Base-by-base conservation (phyloP, 2,329 filamentous ascomycete genomes). In the Claviceps sp. region DNA sequence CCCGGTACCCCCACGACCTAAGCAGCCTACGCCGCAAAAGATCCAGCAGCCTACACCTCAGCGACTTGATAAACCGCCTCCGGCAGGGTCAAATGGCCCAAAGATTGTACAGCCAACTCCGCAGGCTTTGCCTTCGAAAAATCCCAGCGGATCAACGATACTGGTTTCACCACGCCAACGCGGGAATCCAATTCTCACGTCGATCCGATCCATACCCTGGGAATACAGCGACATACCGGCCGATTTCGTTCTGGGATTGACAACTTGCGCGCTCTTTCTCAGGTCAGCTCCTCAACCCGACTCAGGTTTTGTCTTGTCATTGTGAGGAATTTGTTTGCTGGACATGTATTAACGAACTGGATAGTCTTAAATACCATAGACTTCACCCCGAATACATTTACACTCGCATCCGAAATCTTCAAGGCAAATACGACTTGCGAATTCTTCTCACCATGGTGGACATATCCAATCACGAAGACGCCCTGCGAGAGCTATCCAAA, bases 381-480 rank as follows among this genome's bases (percentile, higher is more conserved):
- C 77, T 98, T 50, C 93, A 98, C 64, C 93, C 93, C 1, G 93
- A 98, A 69, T 98, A 98, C 72, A 88, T 98, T 61, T 97, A 97
- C 72, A 89, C 85, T 24, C 85, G 93, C 53, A 94, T 98, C 59
- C 84, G 86, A 50, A 81, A 83, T 48, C 74, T 98, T 4, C 86
- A 86, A 50, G 87, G 86, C 49, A 88, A 86, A 69, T 97, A 94
- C 71, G 85, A 83, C 58, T 77, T 98, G 20, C 86, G 93, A 47
- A 77, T 98, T 50, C 71, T 98, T 30, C 77, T 98, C 48, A 83
- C 85, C 20, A 89, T 97, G 80, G 90, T 97, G 26, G 93, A 98
- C 67, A 95, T 98, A 50, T 81, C 85, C 24, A 95, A 95, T 63
- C 93, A 97, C 62, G 88, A 97, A 67, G 89, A 95, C 53, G 79